Evolutionary conservation across 768 basidiomycete species (phyloP), one percentile per base, ranked within the genome.

Genomic region (Pulveroboletus ravenelii): DNA sequence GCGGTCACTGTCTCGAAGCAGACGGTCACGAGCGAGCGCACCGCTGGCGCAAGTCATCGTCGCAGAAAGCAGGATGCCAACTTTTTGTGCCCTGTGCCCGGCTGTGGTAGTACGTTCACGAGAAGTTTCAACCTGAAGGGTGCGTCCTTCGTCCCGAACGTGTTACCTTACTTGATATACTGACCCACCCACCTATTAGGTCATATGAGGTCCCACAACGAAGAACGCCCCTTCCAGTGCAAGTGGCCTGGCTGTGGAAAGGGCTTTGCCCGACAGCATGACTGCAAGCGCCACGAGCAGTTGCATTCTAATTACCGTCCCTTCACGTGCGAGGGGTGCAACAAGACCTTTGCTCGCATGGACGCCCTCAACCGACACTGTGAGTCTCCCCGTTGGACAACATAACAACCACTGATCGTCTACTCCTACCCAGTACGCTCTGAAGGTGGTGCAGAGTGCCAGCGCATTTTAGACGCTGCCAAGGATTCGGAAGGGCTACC

Each of bases 211-310:
- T 92, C 89, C 13, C 94, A 96, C 61, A 93, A 89, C 53, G 93
- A 94, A 67, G 92, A 95, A 69, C 86, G 92, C 54, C 93, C 93
- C 30, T 97, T 93, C 77, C 82, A 87, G 67, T 97, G 93, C 72
- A 85, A 89, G 61, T 95, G 92, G 85, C 90, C 91, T 1, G 93
- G 91, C 20, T 97, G 93, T 63, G 86, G 84, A 25, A 95, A 96
- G 70, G 91, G 93, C 20, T 94, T 96, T 55, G 93, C 89, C 25
- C 71, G 93, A 49, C 91, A 95, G 66, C 94, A 96, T 62, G 94
- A 98, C 66, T 96, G 94, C 71, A 97, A 95, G 65, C 81, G 93
- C 3, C 95, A 98, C 60, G 94, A 96, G 68, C 87, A 93, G 57
- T 75, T 98, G 37, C 94, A 98, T 66, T 84, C 89, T 51, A 94